Conservation (phyloP, 2,329 filamentous ascomycete species). For the Dothiorella sarmentorum region DNA sequence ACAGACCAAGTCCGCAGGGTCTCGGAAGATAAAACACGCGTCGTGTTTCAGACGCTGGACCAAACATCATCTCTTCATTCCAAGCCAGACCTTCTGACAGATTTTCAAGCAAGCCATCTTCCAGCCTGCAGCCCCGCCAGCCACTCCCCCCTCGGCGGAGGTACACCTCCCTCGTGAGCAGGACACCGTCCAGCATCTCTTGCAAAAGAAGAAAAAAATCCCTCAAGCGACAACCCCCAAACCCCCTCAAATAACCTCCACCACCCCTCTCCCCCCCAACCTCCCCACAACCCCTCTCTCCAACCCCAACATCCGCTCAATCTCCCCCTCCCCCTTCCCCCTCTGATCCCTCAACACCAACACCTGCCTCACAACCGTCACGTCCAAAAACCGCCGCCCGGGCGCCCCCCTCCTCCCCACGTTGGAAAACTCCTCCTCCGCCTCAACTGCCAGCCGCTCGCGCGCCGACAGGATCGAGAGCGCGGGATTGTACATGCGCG, state of each 20-base stretch:
- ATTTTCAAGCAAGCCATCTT: too few relatives aligned
- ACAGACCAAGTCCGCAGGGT: too few relatives aligned
- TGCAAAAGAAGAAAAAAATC: too few relatives aligned
- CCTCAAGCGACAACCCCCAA: too few relatives aligned
- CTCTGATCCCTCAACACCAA: constrained; percentile 11
- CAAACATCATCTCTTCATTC: too few relatives aligned
- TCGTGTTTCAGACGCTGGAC: too few relatives aligned
- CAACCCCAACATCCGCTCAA: constrained; percentile 18
- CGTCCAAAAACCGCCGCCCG: constrained; percentile 46
- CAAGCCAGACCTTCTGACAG: too few relatives aligned
- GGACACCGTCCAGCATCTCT: too few relatives aligned
- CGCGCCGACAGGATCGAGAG: constrained; percentile 53
- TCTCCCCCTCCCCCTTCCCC: not conserved
- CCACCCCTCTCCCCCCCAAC: constrained; percentile 7
- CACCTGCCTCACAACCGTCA: constrained; percentile 34
- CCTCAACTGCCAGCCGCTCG: constrained; percentile 48
- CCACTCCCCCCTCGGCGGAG: too few relatives aligned
- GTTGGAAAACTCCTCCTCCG: constrained; percentile 52
- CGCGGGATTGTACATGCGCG: constrained; percentile 50
- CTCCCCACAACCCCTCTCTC: constrained; percentile 10
- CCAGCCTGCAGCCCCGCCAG: too few relatives aligned
- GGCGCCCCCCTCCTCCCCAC: constrained; percentile 40
- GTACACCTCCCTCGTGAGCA: too few relatives aligned
- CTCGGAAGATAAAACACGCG: too few relatives aligned
- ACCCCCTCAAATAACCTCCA: constrained; percentile 11